These are phyloP conservation scores for Lantana camara DNA, from an alignment of 257 asterid genomes.

Conservation along the genomic window DNA sequence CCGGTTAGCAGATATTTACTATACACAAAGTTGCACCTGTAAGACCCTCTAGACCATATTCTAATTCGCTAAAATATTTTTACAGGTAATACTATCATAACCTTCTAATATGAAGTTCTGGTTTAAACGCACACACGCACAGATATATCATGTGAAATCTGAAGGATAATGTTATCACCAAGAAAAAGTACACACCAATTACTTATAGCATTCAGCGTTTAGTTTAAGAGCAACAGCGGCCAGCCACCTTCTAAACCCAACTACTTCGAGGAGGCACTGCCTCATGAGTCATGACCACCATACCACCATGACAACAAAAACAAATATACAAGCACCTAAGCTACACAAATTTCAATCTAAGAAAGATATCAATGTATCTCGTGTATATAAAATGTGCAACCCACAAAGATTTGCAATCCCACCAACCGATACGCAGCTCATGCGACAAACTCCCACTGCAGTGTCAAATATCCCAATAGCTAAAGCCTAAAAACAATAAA, in stretches of 20 bases:
- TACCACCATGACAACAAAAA: neutral
- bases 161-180: no score
- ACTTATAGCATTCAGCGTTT: no score
- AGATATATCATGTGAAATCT: no score
- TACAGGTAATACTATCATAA: no score
- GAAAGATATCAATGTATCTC: neutral
- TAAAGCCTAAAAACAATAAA: slow-evolving; percentile 11
- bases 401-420: slow-evolving; percentile 5
- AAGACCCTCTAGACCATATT: no score
- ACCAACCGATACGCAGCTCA: neutral
- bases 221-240: slow-evolving; percentile 2
- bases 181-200: no score
- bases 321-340: neutral
- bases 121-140: no score
- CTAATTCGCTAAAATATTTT: no score
- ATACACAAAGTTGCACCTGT: no score
- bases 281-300: slow-evolving; percentile 1
- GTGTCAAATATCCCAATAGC: slow-evolving; percentile 7
- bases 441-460: neutral
- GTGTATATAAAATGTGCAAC: neutral
- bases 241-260: slow-evolving; percentile 12
- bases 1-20: neutral
- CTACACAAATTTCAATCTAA: no score
- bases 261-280: neutral
- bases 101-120: no score